Evolutionary conservation across 495 filamentous ascomycete species (phyloP), one percentile per base, ranked within the genome.

Genomic region (Neurospora sp.): DNA sequence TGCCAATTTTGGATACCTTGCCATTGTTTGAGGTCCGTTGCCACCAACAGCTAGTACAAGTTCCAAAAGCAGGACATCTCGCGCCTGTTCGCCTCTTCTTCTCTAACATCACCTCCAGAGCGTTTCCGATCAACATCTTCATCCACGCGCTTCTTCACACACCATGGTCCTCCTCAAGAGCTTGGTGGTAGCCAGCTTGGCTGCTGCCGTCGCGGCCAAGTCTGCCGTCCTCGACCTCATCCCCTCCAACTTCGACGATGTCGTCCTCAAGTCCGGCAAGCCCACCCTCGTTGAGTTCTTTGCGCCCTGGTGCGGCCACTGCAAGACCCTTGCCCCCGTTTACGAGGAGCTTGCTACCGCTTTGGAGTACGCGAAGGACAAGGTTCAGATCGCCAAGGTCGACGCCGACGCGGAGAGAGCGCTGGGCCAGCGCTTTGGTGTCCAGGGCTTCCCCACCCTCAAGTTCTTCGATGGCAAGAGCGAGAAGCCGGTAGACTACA

Each of bases 401-500:
- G 94, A 99, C 79, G 96, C 94, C 61, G 96, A 99, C 81, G 89
- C 89, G 59, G 89, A 99, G 86, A 92, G 91, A 78, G 83, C 87
- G 27, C 84, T 99, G 72, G 96, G 94, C 69, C 90, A 91, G 84
- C 86, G 89, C 69, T 99, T 93, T 78, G 93, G 93, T 20, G 87
- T 99, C 69, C 91, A 95, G 82, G 96, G 96, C 11, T 99, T 98
- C 86, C 96, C 96, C 18, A 98, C 96, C 0, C 83, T 99, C 75
- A 99, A 99, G 82, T 99, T 91, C 89, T 99, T 99, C 80, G 95
- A 98, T 83, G 96, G 96, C 72, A 97, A 96, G 89, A 94, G 92
- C 76, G 91, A 95, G 74, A 91, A 86, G 79, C 94, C 96, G 0
- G 87, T 86, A 75, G 92, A 97, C 73, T 98, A 98, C 83, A 90